Base-by-base conservation (phyloP, 177 flowering plant genomes). In the Telopea speciosissima region DNA sequence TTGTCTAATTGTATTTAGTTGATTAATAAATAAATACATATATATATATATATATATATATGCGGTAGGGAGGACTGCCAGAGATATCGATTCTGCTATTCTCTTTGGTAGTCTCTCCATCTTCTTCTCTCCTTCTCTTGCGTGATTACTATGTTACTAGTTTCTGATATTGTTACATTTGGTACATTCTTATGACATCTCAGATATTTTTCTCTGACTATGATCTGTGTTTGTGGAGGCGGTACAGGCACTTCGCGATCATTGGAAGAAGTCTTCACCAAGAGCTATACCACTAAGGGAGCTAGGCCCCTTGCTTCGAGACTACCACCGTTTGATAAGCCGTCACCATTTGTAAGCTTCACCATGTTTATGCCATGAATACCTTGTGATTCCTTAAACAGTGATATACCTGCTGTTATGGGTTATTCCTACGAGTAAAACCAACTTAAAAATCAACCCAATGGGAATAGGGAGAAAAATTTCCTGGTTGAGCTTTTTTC, bases 291-390 rank as follows among this genome's bases (percentile, higher is more conserved):
- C 74, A 71, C 79, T 96, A 45, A 88, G 83, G 74, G 97, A 93
- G 84, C 85, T 96, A 45, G 89, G 92, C n/a, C 95, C 96, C 8
- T 87, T 93, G 82, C 93, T 96, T 70, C 86, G 90, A 62, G 99
- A 96, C 77, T 96, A 96, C 80, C 94, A 89, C 58, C 92, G 96
- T 23, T 72, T 89, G 72, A 77, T 96, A 66, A 67, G 80, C 28
- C 91, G 77, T 63, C 76, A 67, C 73, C 72, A 82, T 75, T 13
- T 86, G 99, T 95, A 88, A 87, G 90, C 72, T 59, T 65, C 17
- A 8, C 22, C 42, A 11, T 68, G 21, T 23, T 28, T 23, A 8
- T 45, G 22, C 62, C 17, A 21, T 22, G 68, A 9, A 25, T 73
- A 42, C 23, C 72, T 56, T 23, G 3, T 19, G 22, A 42, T 54